Percentiles rank a stretch among this genome's conserved stretches.
Evolutionary conservation across 257 asterid genomes (phyloP).

Genomic region (Solanum chmielewskii): DNA sequence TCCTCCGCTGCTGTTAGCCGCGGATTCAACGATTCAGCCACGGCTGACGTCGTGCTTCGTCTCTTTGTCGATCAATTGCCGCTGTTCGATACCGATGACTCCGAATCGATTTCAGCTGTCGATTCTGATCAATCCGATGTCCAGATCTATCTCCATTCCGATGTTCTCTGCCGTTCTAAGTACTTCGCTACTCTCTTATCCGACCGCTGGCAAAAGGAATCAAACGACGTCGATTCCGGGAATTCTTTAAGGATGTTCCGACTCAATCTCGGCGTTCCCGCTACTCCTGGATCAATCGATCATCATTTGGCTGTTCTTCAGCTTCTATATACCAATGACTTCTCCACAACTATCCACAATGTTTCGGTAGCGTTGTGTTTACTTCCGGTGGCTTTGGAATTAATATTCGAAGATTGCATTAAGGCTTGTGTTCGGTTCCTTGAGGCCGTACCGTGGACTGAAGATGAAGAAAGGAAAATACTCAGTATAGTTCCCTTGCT

Average conservation of each 20-base stretch:
- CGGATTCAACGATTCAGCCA: constrained; percentile 44
- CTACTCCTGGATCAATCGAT: constrained; percentile 27
- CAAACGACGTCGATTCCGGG: constrained; percentile 9
- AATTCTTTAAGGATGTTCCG: constrained; percentile 11
- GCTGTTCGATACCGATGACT: constrained; percentile 9
- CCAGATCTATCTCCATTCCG: constrained; percentile 58
- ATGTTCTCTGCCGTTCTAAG: constrained; percentile 41
- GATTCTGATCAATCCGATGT: constrained; percentile 25
- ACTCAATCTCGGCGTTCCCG: constrained; percentile 32
- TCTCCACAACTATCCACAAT: constrained; percentile 25
- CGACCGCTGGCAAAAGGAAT: constrained; percentile 52
- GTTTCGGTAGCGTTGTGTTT: constrained; percentile 42
- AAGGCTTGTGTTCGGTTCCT: constrained; percentile 61
- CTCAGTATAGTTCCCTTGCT: constrained; percentile 46
- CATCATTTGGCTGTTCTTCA: constrained; percentile 35
- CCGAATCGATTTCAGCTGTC: constrained; percentile 12
- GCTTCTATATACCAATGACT: constrained; percentile 51
- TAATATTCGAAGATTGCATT: constrained; percentile 84
- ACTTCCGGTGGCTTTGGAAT: constrained; percentile 69
- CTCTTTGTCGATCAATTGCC: constrained; percentile 31
- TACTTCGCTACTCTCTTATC: constrained; percentile 59
- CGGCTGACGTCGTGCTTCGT: constrained; percentile 64
- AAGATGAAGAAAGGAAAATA: constrained; percentile 67
- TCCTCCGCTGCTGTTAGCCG: constrained; percentile 5
- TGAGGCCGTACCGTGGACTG: constrained; percentile 97